phyloP scores from a whole-genome alignment of 202 grass and related monocot genomes.

The Schoenoplectus tabernaemontani region DNA sequence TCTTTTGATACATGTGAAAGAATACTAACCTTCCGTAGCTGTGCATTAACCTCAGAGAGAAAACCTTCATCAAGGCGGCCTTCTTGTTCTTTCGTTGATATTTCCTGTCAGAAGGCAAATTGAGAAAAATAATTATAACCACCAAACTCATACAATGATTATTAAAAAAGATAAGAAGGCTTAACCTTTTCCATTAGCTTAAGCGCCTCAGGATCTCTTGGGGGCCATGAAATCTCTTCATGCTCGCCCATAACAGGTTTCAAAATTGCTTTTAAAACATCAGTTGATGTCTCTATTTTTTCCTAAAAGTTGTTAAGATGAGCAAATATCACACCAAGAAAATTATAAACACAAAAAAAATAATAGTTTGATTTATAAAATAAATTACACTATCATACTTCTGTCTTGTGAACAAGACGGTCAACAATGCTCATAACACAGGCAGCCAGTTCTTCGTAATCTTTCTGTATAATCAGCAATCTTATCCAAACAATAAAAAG shows the following conservation, averaged over 20 bases:
- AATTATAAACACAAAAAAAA: background rate
- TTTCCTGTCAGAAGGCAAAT: slow-evolving; percentile 35
- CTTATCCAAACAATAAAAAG: background rate
- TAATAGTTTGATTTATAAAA: too few relatives aligned
- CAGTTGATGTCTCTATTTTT: slow-evolving; percentile 85
- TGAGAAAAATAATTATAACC: background rate
- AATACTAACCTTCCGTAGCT: slow-evolving; percentile 67
- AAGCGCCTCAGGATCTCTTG: slow-evolving; percentile 50
- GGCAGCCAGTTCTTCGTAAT: slow-evolving; percentile 80
- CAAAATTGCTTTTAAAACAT: slow-evolving; percentile 78
- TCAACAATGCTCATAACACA: slow-evolving; percentile 88
- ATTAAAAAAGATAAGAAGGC: background rate
- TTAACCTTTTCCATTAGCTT: slow-evolving; percentile 68
- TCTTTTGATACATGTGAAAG: background rate
- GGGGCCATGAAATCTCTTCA: slow-evolving; percentile 73
- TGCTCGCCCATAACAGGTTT: slow-evolving; percentile 53
- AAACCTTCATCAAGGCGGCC: slow-evolving; percentile 84
- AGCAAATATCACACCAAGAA: background rate
- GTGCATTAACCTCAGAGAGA: slow-evolving; percentile 86
- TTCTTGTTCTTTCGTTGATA: slow-evolving; percentile 67
- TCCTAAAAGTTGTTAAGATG: slow-evolving; percentile 44
- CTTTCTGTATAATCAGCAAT: slow-evolving; percentile 41
- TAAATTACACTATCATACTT: slow-evolving; percentile 37
- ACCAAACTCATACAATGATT: background rate
- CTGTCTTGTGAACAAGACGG: slow-evolving; percentile 80